These are phyloP conservation scores for Yamagishiella unicocca DNA, from an alignment of 139 green algal species.

Conservation along the genomic window DNA sequence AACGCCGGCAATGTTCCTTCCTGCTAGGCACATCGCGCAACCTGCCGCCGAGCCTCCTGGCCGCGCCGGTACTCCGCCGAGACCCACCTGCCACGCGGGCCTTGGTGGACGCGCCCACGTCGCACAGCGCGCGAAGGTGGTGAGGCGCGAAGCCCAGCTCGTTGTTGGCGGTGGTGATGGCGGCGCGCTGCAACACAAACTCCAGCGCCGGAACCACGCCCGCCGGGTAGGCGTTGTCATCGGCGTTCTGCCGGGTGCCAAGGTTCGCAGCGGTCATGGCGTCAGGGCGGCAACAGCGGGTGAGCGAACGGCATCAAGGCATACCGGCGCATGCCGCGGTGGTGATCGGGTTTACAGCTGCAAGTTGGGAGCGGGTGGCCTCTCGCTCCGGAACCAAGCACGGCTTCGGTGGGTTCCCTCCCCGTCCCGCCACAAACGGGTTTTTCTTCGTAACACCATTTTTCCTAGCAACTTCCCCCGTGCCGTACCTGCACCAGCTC, in stretches of 20 bases:
- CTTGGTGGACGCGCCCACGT: conserved; percentile 64
- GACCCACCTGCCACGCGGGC: conserved; percentile 3
- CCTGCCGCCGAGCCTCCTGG: too few species aligned
- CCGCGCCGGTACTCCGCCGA: too few species aligned
- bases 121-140: conserved; percentile 63
- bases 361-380: too few species aligned
- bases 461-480: too few species aligned
- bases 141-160: conserved; percentile 52
- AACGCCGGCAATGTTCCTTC: too few species aligned
- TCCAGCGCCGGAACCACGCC: conserved; percentile 48
- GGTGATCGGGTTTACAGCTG: too few species aligned
- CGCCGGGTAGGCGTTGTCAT: conserved; percentile 63
- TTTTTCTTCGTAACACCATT: too few species aligned
- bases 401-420: too few species aligned
- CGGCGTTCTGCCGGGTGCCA: conserved; percentile 55
- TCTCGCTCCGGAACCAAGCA: too few species aligned
- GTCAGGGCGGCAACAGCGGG: neutral
- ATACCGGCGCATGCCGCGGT: too few species aligned
- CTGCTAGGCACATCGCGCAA: too few species aligned
- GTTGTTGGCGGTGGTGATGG: conserved; percentile 48
- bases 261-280: neutral
- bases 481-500: conserved; percentile 66
- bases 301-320: neutral
- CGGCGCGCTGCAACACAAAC: conserved; percentile 41
- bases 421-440: too few species aligned